Evolutionary conservation across 345 rosid genomes (phyloP).

Genomic region (Reutealis trisperma): DNA sequence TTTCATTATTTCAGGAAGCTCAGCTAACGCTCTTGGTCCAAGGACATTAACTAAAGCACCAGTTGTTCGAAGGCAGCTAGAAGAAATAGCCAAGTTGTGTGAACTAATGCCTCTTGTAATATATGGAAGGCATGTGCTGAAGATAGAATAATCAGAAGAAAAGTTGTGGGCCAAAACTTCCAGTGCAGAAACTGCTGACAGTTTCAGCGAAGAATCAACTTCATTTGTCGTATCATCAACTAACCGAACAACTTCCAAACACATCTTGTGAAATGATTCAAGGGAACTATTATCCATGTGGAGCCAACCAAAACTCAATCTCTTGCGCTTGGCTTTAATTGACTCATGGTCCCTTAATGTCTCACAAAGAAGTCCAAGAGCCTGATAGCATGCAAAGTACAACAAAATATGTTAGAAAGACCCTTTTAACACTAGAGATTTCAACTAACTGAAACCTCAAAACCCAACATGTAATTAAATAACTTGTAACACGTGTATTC

Average conservation of each 20-base stretch:
- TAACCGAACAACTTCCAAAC: slow-evolving; percentile 60
- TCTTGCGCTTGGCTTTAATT: slow-evolving; percentile 45
- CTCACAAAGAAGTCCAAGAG: slow-evolving; percentile 73
- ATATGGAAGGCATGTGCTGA: slow-evolving; percentile 67
- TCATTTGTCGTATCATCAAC: slow-evolving; percentile 54
- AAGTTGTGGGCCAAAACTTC: slow-evolving; percentile 71
- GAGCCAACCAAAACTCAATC: slow-evolving; percentile 47
- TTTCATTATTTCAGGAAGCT: slow-evolving; percentile 76
- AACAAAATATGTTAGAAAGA: slow-evolving; percentile 1
- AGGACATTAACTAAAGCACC: slow-evolving; percentile 80
- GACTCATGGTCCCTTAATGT: slow-evolving; percentile 54
- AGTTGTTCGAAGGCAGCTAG: slow-evolving; percentile 73
- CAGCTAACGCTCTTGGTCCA: slow-evolving; percentile 76
- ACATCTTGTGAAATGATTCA: slow-evolving; percentile 59
- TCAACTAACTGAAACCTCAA: background rate
- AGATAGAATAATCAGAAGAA: slow-evolving; percentile 64
- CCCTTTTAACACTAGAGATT: background rate
- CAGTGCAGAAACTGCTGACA: slow-evolving; percentile 73
- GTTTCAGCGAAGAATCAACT: slow-evolving; percentile 52
- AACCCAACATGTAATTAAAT: background rate
- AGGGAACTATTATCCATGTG: slow-evolving; percentile 54
- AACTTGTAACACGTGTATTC: background rate
- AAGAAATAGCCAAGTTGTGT: slow-evolving; percentile 53
- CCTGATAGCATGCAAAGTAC: slow-evolving; percentile 43
- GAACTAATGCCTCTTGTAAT: slow-evolving; percentile 64